These are phyloP conservation scores for Aspergillus wentii DNA, from an alignment of 495 filamentous ascomycete genomes.

Conservation along the genomic window DNA sequence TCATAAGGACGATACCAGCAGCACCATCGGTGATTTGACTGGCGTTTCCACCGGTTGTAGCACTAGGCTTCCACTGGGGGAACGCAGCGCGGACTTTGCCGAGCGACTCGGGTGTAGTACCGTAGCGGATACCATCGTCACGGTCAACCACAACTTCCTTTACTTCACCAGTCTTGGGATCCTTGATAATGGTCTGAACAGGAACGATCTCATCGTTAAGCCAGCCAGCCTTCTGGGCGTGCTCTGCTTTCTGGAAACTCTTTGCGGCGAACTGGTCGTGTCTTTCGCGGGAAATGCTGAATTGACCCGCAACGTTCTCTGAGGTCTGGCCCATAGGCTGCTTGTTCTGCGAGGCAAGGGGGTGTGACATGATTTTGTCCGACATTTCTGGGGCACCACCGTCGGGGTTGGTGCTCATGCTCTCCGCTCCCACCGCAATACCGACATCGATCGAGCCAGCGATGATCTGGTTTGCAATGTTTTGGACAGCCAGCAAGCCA, in stretches of 20 bases:
- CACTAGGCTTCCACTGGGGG: slow-evolving; percentile 78
- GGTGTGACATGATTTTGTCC: slow-evolving; percentile 60
- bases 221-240: slow-evolving; percentile 85
- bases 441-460: slow-evolving; percentile 80
- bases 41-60: slow-evolving; percentile 86
- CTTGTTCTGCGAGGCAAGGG: slow-evolving; percentile 76
- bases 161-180: slow-evolving; percentile 71
- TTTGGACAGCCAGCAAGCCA: slow-evolving; percentile 85
- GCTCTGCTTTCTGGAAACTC: slow-evolving; percentile 80
- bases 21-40: slow-evolving; percentile 94
- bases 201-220: slow-evolving; percentile 91
- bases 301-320: slow-evolving; percentile 88
- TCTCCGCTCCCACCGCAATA: slow-evolving; percentile 82
- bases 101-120: slow-evolving; percentile 77
- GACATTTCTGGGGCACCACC: slow-evolving; percentile 69
- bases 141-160: slow-evolving; percentile 72
- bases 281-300: slow-evolving; percentile 67
- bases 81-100: slow-evolving; percentile 86
- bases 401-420: slow-evolving; percentile 75
- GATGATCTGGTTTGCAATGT: slow-evolving; percentile 85
- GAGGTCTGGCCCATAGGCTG: slow-evolving; percentile 95
- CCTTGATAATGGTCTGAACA: slow-evolving; percentile 74
- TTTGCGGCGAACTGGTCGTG: slow-evolving; percentile 82
- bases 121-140: slow-evolving; percentile 87
- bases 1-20: slow-evolving; percentile 88